A percentile compares a stretch with the other conserved stretches of the same genome.
Evolutionary conservation across 2,329 filamentous ascomycete genomes (phyloP).

Genomic region (Esteya vermicola): DNA sequence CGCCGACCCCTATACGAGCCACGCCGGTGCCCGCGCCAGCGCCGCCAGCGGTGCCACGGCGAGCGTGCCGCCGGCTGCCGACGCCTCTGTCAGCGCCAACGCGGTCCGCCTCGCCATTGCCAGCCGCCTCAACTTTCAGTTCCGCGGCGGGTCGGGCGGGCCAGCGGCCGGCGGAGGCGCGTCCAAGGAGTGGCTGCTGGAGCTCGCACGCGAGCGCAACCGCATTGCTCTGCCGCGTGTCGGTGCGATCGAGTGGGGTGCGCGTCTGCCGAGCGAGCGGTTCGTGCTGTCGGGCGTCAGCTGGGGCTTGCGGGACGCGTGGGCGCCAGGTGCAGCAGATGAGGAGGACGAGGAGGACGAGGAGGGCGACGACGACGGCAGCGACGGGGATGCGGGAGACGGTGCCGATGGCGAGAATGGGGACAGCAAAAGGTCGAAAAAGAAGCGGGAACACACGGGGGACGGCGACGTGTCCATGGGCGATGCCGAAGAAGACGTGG

Average conservation of each 20-base stretch:
- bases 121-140: slow-evolving; percentile 54
- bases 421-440: too few relatives aligned
- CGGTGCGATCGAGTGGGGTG: slow-evolving; percentile 51
- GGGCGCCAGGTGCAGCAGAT: slow-evolving; percentile 28
- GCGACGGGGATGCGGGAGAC: slow-evolving; percentile 6
- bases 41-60: slow-evolving; percentile 34
- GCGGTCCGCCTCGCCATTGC: slow-evolving; percentile 62
- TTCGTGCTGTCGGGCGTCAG: slow-evolving; percentile 53
- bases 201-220: slow-evolving; percentile 60
- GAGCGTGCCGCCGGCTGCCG: slow-evolving; percentile 27
- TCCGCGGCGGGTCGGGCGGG: slow-evolving; percentile 37
- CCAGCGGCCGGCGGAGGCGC: slow-evolving; percentile 32
- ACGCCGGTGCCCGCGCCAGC: slow-evolving; percentile 38
- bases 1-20: slow-evolving; percentile 51
- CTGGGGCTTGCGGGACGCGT: slow-evolving; percentile 49
- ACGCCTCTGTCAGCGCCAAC: slow-evolving; percentile 47
- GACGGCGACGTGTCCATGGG: slow-evolving; percentile 25
- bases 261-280: slow-evolving; percentile 51
- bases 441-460: too few relatives aligned
- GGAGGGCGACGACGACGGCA: slow-evolving; percentile 1
- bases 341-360: slow-evolving; percentile 31
- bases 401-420: slow-evolving; percentile 30
- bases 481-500: slow-evolving; percentile 39
- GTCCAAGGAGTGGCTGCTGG: slow-evolving; percentile 62
- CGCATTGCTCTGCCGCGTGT: slow-evolving; percentile 50